Evolutionary conservation across 441 rosid species (phyloP), one percentile per base, ranked within the genome.

Genomic region (Euphorbia celastroides): DNA sequence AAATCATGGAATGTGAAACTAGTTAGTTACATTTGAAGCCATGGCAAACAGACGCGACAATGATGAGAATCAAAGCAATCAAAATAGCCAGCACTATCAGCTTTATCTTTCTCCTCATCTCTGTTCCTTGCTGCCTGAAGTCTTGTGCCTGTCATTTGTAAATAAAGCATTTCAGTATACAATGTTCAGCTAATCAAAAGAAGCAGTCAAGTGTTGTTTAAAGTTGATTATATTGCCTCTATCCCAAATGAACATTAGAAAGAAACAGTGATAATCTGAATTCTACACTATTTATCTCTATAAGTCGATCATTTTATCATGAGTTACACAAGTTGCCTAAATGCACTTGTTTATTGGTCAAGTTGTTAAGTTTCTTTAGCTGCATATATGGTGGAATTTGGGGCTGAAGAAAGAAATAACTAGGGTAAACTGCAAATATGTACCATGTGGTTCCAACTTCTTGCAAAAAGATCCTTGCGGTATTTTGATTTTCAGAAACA

Each of bases 21-120:
- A 71, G 60, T 66, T 71, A 71, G 60, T 68, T 44, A 38, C 98
- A 93, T 22, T 85, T 85, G 85, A 87, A 86, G 74, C 97, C 96
- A 42, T 64, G 81, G 72, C 98, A 93, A 65, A 87, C 69, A 0
- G 96, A 86, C 78, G 89, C 75, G 57, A 87, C 56, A 55, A 93
- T 83, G 78, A 94, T 82, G 66, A 94, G 89, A 66, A 89, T 84
- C 82, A 94, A 74, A 3, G 88, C 88, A 48, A 86, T 34, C 65
- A 93, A 11, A 71, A 93, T 89, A 44, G 84, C 93, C 51, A 88
- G 57, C 60, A 87, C 98, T 52, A 93, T 79, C 78, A 93, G 79
- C 84, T 93, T 93, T 14, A 93, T 83, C 81, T 83, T 91, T 71
- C 93, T 85, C 78, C 76, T 89, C 82, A 93, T 80, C 84, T 91